Evolutionary conservation across 345 rosid species (phyloP), one percentile per base, ranked within the genome.

Genomic region (Populus simonii): DNA sequence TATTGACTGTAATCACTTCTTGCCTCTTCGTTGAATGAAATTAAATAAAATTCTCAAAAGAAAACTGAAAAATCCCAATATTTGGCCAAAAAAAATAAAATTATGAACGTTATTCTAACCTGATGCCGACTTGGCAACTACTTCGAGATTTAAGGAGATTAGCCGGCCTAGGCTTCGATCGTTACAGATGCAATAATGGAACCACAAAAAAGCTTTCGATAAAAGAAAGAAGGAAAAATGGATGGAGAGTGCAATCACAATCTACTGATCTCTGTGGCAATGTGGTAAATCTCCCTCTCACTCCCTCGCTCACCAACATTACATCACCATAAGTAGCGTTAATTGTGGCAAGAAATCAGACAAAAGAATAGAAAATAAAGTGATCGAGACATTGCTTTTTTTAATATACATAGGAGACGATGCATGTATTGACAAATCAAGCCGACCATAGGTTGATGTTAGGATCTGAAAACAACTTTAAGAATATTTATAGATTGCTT

Each of bases 311-410:
- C 27, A 9, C 15, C 7, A 8, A 36, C 20, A 62, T 41, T 18
- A 9, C 33, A 5, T 7, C 4, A 35, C 66, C 3, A n/a, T 27
- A 3, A 45, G n/a, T 38, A 53, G 67, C 81, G 76, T 66, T 35
- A 39, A 66, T 72, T 72, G 27, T 23, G 76, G 81, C 72, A 78
- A 38, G 20, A 65, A 72, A 36, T 7, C 6, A 67, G 43, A 72
- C 15, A 66, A 49, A 65, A 8, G 11, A 20, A 18, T 10, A 10
- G 6, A 35, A 23, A 51, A 29, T 6, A 43, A 27, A 71, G 72
- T 17, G 67, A 66, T 11, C 27, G 7, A 22, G n/a, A 41, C 66
- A 22, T 0, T 25, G 17, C 35, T 31, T 16, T 16, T 17, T 31
- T 47, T 4, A 33, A 33, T 33, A 4, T 33, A 33, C 20, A 4